Evolutionary conservation across 2,329 filamentous ascomycete species (phyloP).

Genomic region (Claviceps monticola): DNA sequence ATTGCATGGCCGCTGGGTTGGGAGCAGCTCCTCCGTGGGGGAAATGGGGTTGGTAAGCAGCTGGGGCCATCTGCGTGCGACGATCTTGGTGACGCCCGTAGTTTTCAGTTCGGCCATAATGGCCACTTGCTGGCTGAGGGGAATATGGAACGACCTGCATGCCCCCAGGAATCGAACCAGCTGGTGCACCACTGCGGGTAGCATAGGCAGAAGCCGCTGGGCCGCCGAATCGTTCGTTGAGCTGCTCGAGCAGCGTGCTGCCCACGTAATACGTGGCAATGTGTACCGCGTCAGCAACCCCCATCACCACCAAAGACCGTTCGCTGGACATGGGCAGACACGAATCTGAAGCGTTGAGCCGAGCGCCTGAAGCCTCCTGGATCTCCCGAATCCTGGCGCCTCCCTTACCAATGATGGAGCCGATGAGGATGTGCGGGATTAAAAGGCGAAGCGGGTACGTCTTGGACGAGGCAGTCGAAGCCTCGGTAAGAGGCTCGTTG

Average conservation of each 20-base stretch:
- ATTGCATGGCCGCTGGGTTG: slow-evolving; percentile 57
- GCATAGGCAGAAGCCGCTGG: slow-evolving; percentile 96
- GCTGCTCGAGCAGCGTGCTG: slow-evolving; percentile 92
- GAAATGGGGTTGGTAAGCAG: slow-evolving; percentile 59
- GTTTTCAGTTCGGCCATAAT: slow-evolving; percentile 82
- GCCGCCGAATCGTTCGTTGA: slow-evolving; percentile 92
- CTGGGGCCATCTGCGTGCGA: slow-evolving; percentile 59
- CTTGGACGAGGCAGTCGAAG: slow-evolving; percentile 89
- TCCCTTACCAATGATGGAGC: slow-evolving; percentile 96
- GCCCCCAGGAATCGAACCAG: slow-evolving; percentile 85
- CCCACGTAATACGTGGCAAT: slow-evolving; percentile 98
- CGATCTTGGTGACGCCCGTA: slow-evolving; percentile 62
- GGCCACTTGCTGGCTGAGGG: slow-evolving; percentile 81
- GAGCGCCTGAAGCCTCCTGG: slow-evolving; percentile 90
- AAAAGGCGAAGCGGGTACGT: slow-evolving; percentile 92
- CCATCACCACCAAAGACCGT: slow-evolving; percentile 93
- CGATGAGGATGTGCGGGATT: slow-evolving; percentile 92
- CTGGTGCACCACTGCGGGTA: slow-evolving; percentile 82
- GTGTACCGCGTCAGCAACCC: slow-evolving; percentile 94
- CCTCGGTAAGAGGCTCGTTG: slow-evolving; percentile 79
- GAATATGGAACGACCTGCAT: slow-evolving; percentile 99
- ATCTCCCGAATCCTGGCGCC: slow-evolving; percentile 95
- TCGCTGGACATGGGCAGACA: slow-evolving; percentile 91
- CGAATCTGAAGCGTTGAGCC: slow-evolving; percentile 90
- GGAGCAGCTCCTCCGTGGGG: slow-evolving; percentile 48